phyloP scores from a whole-genome alignment of 2,329 filamentous ascomycete genomes.

The Geosmithia putterillii region DNA sequence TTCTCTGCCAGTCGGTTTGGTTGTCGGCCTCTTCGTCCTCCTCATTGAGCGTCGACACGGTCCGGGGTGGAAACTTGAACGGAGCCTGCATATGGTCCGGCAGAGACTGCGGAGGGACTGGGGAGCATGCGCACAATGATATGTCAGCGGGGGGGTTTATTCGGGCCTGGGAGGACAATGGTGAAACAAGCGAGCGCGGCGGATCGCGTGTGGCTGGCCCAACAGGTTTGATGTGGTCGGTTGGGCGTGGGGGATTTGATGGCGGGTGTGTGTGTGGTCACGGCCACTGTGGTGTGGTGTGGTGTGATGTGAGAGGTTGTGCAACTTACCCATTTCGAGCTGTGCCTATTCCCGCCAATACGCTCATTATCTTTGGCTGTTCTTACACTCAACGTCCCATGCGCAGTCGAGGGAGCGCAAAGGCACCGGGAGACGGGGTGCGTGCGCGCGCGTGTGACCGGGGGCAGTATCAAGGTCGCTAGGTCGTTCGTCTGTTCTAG shows the following conservation, averaged over 20 bases:
- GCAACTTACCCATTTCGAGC: slow-evolving; percentile 12
- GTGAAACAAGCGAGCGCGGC: slow-evolving; percentile 1
- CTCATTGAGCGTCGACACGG: slow-evolving; percentile 38
- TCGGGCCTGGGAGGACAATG: not conserved
- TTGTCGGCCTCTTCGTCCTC: slow-evolving; percentile 35
- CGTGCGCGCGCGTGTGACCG: too few relatives aligned
- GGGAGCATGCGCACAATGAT: slow-evolving; percentile 1
- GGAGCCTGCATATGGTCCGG: slow-evolving; percentile 41
- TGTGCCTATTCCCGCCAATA: not conserved
- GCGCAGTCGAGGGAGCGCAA: not conserved
- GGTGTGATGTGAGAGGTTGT: not conserved
- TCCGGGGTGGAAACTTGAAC: slow-evolving; percentile 37
- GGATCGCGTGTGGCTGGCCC: not conserved
- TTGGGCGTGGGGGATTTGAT: not conserved
- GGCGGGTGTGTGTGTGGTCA: too few relatives aligned
- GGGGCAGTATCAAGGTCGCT: too few relatives aligned
- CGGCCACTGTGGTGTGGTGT: too few relatives aligned
- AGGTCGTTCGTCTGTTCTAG: too few relatives aligned
- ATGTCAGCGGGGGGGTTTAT: not conserved
- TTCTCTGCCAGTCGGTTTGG: slow-evolving; percentile 36
- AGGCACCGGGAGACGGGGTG: not conserved
- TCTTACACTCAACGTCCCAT: not conserved
- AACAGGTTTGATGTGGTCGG: not conserved
- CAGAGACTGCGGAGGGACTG: slow-evolving; percentile 48
- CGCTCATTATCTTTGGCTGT: not conserved